phyloP scores from a whole-genome alignment of 202 grass and related monocot species.

The Panicum virgatum region DNA sequence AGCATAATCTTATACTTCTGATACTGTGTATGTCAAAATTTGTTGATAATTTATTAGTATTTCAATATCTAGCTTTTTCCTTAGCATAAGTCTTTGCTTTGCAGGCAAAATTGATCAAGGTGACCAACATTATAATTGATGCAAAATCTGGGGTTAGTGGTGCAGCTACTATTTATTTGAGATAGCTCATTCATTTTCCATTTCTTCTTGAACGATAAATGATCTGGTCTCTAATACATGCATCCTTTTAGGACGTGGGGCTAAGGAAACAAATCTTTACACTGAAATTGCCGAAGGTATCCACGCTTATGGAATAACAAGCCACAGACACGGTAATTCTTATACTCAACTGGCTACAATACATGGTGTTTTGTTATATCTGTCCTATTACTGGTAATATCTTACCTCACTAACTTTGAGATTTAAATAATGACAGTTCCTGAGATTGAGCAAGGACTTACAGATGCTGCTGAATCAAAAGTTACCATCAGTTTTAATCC shows the following conservation, averaged over 20 bases:
- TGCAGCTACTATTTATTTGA: slow-evolving; percentile 56
- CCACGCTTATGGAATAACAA: slow-evolving; percentile 92
- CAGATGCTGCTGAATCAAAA: slow-evolving; percentile 78
- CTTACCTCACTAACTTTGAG: slow-evolving; percentile 29
- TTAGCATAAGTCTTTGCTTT: slow-evolving; percentile 26
- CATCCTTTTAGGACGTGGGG: slow-evolving; percentile 75
- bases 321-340: slow-evolving; percentile 82
- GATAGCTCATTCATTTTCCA: background rate
- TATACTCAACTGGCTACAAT: background rate
- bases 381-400: slow-evolving; percentile 25
- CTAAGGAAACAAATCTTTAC: slow-evolving; percentile 98
- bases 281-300: slow-evolving; percentile 96
- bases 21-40: background rate
- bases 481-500: slow-evolving; percentile 96
- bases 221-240: slow-evolving; percentile 17
- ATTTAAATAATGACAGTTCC: slow-evolving; percentile 62
- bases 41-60: background rate
- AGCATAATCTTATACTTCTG: background rate
- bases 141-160: slow-evolving; percentile 96
- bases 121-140: slow-evolving; percentile 96
- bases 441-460: slow-evolving; percentile 96
- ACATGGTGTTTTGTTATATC: slow-evolving; percentile 14
- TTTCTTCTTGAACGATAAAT: slow-evolving; percentile 3
- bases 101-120: slow-evolving; percentile 75
- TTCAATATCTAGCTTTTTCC: slow-evolving; percentile 33